A percentile compares a stretch with the other conserved stretches of the same genome.
Evolutionary conservation across 257 asterid species (phyloP).

Genomic region (Rhazya stricta): DNA sequence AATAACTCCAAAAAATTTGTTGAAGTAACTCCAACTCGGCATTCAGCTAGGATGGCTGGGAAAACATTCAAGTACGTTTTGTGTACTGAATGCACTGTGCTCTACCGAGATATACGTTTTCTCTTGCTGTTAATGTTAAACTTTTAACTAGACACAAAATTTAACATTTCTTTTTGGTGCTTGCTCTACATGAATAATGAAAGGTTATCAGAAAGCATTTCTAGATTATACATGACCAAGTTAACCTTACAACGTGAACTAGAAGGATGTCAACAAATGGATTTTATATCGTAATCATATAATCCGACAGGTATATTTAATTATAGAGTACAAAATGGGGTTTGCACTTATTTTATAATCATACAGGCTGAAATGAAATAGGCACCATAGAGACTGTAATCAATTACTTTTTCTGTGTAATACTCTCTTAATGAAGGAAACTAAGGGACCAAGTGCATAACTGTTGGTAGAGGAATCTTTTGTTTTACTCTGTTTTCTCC

Average conservation of each 20-base stretch:
- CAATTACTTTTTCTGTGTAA: neutral
- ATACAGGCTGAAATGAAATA: neutral
- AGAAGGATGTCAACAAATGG: neutral
- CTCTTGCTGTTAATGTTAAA: neutral
- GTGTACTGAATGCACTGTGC: neutral
- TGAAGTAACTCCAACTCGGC: constrained; percentile 63
- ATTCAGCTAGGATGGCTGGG: constrained; percentile 70
- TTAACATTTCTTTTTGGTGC: neutral
- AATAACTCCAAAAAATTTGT: constrained; percentile 31
- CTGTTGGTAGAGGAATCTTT: neutral
- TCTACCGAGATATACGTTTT: neutral
- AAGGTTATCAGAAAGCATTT: neutral
- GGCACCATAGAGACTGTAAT: neutral
- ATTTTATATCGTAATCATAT: neutral
- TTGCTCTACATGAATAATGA: neutral
- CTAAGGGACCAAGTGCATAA: neutral
- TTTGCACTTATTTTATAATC: neutral
- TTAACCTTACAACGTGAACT: neutral
- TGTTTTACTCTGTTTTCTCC: neutral
- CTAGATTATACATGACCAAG: neutral
- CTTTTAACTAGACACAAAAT: neutral
- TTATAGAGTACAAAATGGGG: neutral
- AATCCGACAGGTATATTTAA: neutral
- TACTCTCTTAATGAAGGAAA: neutral
- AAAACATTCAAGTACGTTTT: constrained; percentile 49